Conservation (phyloP, 768 basidiomycete species). For the Amanita brunnescens region DNA sequence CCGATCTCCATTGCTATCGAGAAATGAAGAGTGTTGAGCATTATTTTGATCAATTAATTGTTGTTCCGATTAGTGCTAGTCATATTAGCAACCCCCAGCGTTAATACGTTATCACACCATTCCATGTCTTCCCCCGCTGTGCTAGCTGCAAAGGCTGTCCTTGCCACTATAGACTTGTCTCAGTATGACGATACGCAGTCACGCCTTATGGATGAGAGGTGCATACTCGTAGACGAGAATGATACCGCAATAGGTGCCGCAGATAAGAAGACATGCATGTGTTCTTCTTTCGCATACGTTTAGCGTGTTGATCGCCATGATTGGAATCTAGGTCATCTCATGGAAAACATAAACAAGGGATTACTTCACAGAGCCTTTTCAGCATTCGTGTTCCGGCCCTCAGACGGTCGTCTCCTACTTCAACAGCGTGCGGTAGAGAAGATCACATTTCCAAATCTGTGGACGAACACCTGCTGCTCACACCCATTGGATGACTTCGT, state of each 20-base stretch:
- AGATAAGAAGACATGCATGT: constrained; percentile 94
- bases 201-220: constrained; percentile 91
- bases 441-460: constrained; percentile 99
- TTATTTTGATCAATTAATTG: background rate
- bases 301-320: background rate
- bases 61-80: background rate
- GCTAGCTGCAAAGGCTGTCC: constrained; percentile 49
- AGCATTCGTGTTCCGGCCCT: constrained; percentile 91
- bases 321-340: constrained; percentile 70
- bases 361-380: constrained; percentile 97
- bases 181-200: constrained; percentile 90
- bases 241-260: constrained; percentile 78
- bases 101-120: constrained; percentile 2
- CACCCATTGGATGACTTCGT: constrained; percentile 93
- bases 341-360: constrained; percentile 93
- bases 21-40: background rate
- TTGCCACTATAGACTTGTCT: constrained; percentile 70
- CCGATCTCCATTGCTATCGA: constrained; percentile 31
- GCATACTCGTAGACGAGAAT: constrained; percentile 85
- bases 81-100: background rate
- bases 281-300: constrained; percentile 1
- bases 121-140: constrained; percentile 54
- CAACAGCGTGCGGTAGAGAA: constrained; percentile 97
- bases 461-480: constrained; percentile 99
- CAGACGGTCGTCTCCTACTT: constrained; percentile 85